Base-by-base conservation (phyloP, 495 filamentous ascomycete genomes). In the Penicillium maclennaniae region DNA sequence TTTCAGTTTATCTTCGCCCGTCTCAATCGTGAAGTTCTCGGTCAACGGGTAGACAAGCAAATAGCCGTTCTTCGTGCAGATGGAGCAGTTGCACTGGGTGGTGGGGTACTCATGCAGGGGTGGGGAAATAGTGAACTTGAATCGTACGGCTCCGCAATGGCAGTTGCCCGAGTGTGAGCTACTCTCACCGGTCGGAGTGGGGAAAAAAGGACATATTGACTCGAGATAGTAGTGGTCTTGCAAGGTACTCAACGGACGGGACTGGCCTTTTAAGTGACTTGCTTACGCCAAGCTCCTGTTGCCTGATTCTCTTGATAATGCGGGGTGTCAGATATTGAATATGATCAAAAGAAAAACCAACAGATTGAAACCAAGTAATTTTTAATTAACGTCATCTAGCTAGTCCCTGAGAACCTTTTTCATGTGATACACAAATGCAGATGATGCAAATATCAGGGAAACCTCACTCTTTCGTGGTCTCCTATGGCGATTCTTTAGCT, bases 11-110 rank as follows among this genome's bases (percentile, higher is more conserved):
- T 34, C 31, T 12, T 34, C 37, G 9, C 59, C 65, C 20, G 40
- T 39, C 15, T 53, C 20, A 27, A 67, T 49, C 6, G 44, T 46
- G 37, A 74, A 55, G 25, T 74, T 61, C 10, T 62, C 28, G 10
- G 43, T 51, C 12, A 52, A 43, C 1, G 71, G 70, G 40, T 70
- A 71, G 38, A 72, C 66, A 16, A 72, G 63, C 23, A 69, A 49
- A 39, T 74, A 76, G 28, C 72, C 70, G 55, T 74, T 71, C 14
- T 68, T 71, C 34, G 47, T 53, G 59, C 73, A 75, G 28, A 73
- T 69, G n/a, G 70, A 71, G 56, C 72, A 74, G 58, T 70, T 75
- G 62, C 73, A 76, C 12, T 43, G 34, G 15, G 36, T 54, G 5
- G 68, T 54, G n/a, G 65, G 49, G 16, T 61, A 54, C 48, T 63